Evolutionary conservation across 176 grass and related monocot genomes (phyloP), one percentile per base, ranked within the genome.

Genomic region (Rhipidocladum racemiflorum): DNA sequence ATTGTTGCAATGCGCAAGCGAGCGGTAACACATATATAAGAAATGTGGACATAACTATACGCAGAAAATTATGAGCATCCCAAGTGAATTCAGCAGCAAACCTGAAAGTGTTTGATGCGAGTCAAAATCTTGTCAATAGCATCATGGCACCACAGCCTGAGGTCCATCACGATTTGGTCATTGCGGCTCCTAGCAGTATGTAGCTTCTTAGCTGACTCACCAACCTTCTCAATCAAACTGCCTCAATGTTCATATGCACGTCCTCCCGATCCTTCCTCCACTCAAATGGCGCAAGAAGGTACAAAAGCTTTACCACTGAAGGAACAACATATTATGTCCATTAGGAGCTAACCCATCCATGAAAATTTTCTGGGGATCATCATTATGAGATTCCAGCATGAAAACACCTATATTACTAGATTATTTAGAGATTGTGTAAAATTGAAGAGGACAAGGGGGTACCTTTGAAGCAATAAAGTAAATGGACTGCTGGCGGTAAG

Each of bases 211-310:
- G 96, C 96, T 1, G 96, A 92, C 72, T 99, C 96, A 72, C 96
- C 96, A 24, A 99, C 88, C 79, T 78, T 88, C 25, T 99, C 96
- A 32, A 94, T 99, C 11, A 99, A 78, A 81, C 89, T 32, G 96
- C 96, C 77, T 99, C 96, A 64, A 99, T 99, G 77, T 99, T 95
- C 92, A 99, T 99, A 79, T 99, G 96, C 16, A 99, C 96, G 16
- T 99, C 96, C 83, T 95, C 92, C 80, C 80, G 70, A 68, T 99
- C 96, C 27, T 78, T 93, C 51, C 89, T 90, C 96, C 96, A 99
- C 50, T 95, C 87, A 84, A 99, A 99, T n/a, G n/a, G n/a, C n/a
- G n/a, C n/a, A n/a, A n/a, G n/a, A n/a, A n/a, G n/a, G n/a, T n/a
- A n/a, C n/a, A n/a, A n/a, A n/a, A n/a, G n/a, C n/a, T n/a, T n/a